phyloP scores from a whole-genome alignment of 257 asterid species.

The Scutellaria minor region DNA sequence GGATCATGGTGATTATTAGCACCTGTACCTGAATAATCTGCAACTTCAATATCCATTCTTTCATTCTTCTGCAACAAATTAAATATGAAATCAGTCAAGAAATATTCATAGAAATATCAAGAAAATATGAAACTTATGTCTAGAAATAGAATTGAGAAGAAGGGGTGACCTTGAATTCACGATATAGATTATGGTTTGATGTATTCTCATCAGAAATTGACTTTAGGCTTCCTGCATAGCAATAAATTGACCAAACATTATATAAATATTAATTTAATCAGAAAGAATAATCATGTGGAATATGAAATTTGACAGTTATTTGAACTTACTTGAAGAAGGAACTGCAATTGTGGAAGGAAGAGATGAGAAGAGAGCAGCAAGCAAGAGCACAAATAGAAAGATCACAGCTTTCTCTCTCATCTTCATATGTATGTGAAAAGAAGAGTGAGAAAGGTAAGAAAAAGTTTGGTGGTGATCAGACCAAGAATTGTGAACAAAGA shows the following conservation, averaged over 20 bases:
- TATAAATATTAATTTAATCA: not conserved
- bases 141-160: slow-evolving; percentile 9
- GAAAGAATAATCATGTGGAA: no score
- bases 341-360: slow-evolving; percentile 37
- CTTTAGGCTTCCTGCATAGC: slow-evolving; percentile 48
- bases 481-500: slow-evolving; percentile 6
- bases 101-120: not conserved
- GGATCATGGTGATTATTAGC: slow-evolving; percentile 64
- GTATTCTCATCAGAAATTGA: slow-evolving; percentile 25
- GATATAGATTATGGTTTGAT: slow-evolving; percentile 28
- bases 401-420: slow-evolving; percentile 31
- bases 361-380: slow-evolving; percentile 36
- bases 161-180: slow-evolving; percentile 38
- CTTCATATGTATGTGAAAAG: slow-evolving; percentile 2
- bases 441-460: not conserved
- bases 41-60: slow-evolving; percentile 40
- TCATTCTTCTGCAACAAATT: slow-evolving; percentile 39
- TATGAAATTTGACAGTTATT: no score
- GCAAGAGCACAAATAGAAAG: slow-evolving; percentile 26
- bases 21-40: slow-evolving; percentile 60
- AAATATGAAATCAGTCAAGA: not conserved
- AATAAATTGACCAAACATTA: not conserved
- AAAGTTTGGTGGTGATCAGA: not conserved
- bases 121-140: slow-evolving; percentile 18
- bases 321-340: slow-evolving; percentile 53